Base-by-base conservation (phyloP, 2,329 filamentous ascomycete species). In the Zasmidium angulare region DNA sequence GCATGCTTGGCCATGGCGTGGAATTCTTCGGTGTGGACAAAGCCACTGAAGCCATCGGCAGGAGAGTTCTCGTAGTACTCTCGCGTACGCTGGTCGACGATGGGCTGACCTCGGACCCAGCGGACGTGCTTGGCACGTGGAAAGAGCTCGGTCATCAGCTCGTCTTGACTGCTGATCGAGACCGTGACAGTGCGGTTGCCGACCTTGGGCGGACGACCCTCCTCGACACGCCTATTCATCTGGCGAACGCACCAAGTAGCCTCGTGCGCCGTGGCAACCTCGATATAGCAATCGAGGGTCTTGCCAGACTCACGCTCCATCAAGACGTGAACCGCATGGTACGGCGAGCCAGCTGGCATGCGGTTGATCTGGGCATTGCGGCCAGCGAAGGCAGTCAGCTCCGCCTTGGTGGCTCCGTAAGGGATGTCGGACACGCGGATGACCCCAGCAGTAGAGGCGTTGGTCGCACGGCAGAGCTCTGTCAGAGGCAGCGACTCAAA, bases 261-360 rank as follows among this genome's bases (percentile, higher is more conserved):
- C 63, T 79, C 77, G 10, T 60, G 58, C 0, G 57, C 50, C 19
- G 62, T 69, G n/a, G 67, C 61, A 36, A 83, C 75, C 56, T 84
- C 82, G 43, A 82, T 74, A 63, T 76, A 84, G 60, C 76, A 80
- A 54, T 83, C 81, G 76, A 81, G 81, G 0, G 82, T 84, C 72
- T 84, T 84, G 19, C 79, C 81, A n/a, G 81, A 82, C 21, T 79
- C 77, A 21, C 81, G 79, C 62, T 84, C 82, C 81, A 84, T 84
- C 58, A 84, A 80, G 62, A 84, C 82, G 63, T 84, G 82, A n/a
- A 83, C 74, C 0, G 80, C 74, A 47, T 73, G 78, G 24, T 79
- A 81, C 12, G 72, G 63, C 4, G 69, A 36, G 78, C 75, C 61
- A 74, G 73, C 48, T 75, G 76, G 56, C 78, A 79, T 49, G 80